Conservation (phyloP, 176 grass and related monocot species). For the Stipa capillata region DNA sequence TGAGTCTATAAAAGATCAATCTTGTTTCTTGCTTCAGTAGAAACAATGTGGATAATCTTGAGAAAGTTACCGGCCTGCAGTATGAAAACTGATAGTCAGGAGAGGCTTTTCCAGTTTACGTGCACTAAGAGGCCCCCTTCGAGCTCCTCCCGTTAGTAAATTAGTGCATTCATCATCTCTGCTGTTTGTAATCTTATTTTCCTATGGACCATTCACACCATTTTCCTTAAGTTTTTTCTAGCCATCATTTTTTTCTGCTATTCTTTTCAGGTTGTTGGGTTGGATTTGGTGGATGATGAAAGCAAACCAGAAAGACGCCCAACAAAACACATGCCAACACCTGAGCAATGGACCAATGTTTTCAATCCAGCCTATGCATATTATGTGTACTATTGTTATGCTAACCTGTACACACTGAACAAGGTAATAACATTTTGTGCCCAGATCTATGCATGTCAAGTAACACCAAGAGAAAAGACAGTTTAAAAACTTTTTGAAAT, state of each 20-base stretch:
- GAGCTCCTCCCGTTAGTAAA: neutral
- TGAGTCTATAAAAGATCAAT: neutral
- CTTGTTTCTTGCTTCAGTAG: neutral
- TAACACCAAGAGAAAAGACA: neutral
- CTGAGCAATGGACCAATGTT: slow-evolving; percentile 83
- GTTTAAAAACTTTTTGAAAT: too few relatives aligned
- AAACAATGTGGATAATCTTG: neutral
- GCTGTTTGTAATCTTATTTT: neutral
- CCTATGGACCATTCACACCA: neutral
- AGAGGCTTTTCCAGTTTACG: neutral
- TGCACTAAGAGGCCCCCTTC: neutral
- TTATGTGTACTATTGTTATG: slow-evolving; percentile 95
- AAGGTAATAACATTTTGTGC: slow-evolving; percentile 41
- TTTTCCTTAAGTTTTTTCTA: neutral
- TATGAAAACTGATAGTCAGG: neutral
- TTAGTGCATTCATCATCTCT: neutral
- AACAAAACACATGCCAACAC: slow-evolving; percentile 92
- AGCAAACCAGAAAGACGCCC: slow-evolving; percentile 96
- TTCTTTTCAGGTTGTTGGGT: slow-evolving; percentile 68
- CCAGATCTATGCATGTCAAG: neutral
- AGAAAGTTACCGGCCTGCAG: neutral
- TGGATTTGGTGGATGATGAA: slow-evolving; percentile 99
- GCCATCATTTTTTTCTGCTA: neutral
- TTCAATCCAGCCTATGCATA: slow-evolving; percentile 96
- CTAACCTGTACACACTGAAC: slow-evolving; percentile 84